Base-by-base conservation (phyloP, 768 basidiomycete species). In the Exsudoporus frostii region DNA sequence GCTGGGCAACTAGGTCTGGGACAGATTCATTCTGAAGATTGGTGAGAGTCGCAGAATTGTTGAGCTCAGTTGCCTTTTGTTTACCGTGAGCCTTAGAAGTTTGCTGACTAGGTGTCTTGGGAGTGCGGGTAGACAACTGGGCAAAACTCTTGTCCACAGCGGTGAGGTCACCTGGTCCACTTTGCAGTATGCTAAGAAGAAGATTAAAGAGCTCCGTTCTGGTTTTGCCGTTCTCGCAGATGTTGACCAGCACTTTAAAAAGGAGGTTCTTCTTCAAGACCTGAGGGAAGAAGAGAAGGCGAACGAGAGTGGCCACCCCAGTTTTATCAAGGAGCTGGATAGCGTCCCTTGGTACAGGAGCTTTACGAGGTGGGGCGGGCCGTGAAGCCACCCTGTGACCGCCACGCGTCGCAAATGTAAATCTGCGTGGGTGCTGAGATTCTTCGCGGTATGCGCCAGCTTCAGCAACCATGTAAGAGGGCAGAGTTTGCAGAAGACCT, bases 211-310 rank as follows among this genome's bases (percentile, higher is more conserved):
- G 76, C 60, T 99, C 97, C 6, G 83, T 85, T 19, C 97, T 82
- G 0, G 96, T 94, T 64, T 88, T 91, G 3, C 84, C 75, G 66
- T 99, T 99, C 73, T 98, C 95, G 73, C 94, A 99, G 8, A 99
- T 78, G 66, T 98, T 96, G 57, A 92, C 86, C 33, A 99, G 83
- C 2, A 97, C 86, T 65, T 88, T 90, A 69, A 92, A 91, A 13
- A 99, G 78, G 22, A 90, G 72, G 45, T 82, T 87, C 73, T 92
- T 94, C 72, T 84, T 85, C 54, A 92, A 76, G 20, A 93, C 86
- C 59, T 97, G 92, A 5, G 97, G 97, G 79, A 93, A 97, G 79
- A 99, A 99, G 20, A 99, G 80, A 8, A 98, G 82, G 47, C 95
- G 85, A 38, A 98, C 85, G 17, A 99, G 83, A 22, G 88, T 86